These are phyloP conservation scores for Fomitopsis pinicola DNA, from an alignment of 1,284 basidiomycete genomes.

Conservation along the genomic window DNA sequence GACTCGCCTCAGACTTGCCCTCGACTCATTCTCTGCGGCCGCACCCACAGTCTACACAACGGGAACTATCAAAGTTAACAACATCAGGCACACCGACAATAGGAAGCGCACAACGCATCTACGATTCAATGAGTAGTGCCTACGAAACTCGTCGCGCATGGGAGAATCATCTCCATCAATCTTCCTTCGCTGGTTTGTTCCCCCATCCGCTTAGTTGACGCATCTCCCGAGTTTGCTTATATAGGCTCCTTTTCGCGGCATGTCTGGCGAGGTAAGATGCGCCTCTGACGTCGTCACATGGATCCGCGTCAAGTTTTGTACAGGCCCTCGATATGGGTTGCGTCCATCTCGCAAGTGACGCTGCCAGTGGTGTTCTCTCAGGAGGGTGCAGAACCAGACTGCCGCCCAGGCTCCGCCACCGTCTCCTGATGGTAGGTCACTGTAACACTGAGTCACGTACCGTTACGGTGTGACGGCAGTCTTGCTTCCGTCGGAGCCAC, in stretches of 20 bases:
- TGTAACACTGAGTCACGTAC: background rate
- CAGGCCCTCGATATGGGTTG: background rate
- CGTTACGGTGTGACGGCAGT: background rate
- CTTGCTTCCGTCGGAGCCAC: background rate
- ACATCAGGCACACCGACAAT: too few relatives aligned
- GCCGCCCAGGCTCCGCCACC: background rate
- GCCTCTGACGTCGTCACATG: slow-evolving; percentile 3
- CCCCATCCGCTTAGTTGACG: background rate
- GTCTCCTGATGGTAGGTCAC: background rate
- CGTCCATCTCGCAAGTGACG: background rate
- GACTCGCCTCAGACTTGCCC: background rate
- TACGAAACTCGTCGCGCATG: too few relatives aligned
- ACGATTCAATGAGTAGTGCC: too few relatives aligned
- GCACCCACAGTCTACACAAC: background rate
- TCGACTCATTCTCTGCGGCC: background rate
- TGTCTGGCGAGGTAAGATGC: background rate
- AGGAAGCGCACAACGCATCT: too few relatives aligned
- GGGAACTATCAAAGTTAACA: background rate
- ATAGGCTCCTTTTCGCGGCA: background rate
- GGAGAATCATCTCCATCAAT: background rate
- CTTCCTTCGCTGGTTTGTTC: background rate
- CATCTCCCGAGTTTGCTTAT: background rate
- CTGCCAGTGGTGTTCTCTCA: background rate
- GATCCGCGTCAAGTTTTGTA: background rate
- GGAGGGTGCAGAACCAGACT: background rate